Conservation (phyloP, 305 asterid genomes). For the Fraxinus albicans region DNA sequence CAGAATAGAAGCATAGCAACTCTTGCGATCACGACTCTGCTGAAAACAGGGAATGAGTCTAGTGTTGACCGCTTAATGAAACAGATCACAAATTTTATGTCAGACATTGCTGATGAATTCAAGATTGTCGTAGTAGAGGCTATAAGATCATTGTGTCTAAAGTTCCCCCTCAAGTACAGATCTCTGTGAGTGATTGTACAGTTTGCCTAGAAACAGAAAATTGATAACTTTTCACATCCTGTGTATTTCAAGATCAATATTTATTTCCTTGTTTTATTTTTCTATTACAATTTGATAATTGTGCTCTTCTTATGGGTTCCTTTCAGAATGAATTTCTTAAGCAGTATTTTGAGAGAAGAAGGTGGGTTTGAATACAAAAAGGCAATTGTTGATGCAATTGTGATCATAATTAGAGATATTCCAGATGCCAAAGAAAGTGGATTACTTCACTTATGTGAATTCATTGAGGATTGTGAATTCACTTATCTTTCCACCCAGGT, state of each 20-base stretch:
- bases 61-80: slow-evolving; percentile 97
- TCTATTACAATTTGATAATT: background rate
- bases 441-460: slow-evolving; percentile 92
- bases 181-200: slow-evolving; percentile 71
- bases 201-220: slow-evolving; percentile 9
- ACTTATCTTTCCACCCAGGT: slow-evolving; percentile 99
- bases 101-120: slow-evolving; percentile 99
- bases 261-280: background rate
- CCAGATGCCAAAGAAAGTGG: slow-evolving; percentile 99
- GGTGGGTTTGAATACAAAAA: slow-evolving; percentile 99
- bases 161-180: slow-evolving; percentile 96
- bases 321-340: slow-evolving; percentile 90
- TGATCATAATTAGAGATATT: slow-evolving; percentile 92
- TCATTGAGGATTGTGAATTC: slow-evolving; percentile 72
- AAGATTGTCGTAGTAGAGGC: slow-evolving; percentile 99
- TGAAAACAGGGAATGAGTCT: slow-evolving; percentile 96
- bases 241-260: background rate
- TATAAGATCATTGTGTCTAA: slow-evolving; percentile 91
- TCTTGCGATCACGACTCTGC: slow-evolving; percentile 94
- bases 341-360: slow-evolving; percentile 85
- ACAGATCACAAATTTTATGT: slow-evolving; percentile 96
- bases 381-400: slow-evolving; percentile 97
- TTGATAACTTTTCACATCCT: slow-evolving; percentile 11
- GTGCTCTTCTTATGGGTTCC: slow-evolving; percentile 20
- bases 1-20: slow-evolving; percentile 99